Base-by-base conservation (phyloP, 768 basidiomycete species). In the Psilocybe cubensis region DNA sequence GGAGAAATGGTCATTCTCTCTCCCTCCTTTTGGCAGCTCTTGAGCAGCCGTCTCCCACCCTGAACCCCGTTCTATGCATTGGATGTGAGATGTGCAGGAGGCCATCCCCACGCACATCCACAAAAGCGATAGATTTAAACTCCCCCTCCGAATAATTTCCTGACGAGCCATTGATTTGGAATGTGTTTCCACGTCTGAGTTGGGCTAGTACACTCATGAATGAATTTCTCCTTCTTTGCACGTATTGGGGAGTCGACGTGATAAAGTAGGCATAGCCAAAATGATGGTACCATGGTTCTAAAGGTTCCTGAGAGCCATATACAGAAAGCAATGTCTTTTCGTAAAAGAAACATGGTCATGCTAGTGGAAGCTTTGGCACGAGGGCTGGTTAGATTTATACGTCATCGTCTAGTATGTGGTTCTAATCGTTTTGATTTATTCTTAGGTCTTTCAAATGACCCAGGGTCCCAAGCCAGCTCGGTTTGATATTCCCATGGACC, bases 1-100 rank as follows among this genome's bases (percentile, higher is more conserved):
- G 56, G 56, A 57, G 12, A 25, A 41, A 57, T n/a, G 18, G 48
- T 51, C 48, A 54, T 51, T 42, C 48, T 43, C 56, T 49, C 23
- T 29, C 24, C 49, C 49, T 57, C 43, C 54, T 56, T 56, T 27
- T 9, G 12, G n/a, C 28, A 4, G 23, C n/a, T 53, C 21, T 31
- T 45, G 52, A 44, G 23, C 28, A 40, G n/a, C 27, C 44, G 14
- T 35, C 25, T 38, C 54, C 24, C 45, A 43, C 12, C 25, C 45
- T 24, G 40, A 29, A 49, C 21, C 17, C 49, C 48, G 56, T 29
- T 25, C 48, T 27, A 27, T 47, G 46, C 23, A 31, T 35, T 40
- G 35, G 25, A 17, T 25, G 9, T 21, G 23, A 21, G 23, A 21
- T 44, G 41, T 42, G 45, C 44, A 40, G 31, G 46, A 10, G 27